Evolutionary conservation across 1,139 yeast species (phyloP).

Genomic region (Blastobotrys ciferrii): DNA sequence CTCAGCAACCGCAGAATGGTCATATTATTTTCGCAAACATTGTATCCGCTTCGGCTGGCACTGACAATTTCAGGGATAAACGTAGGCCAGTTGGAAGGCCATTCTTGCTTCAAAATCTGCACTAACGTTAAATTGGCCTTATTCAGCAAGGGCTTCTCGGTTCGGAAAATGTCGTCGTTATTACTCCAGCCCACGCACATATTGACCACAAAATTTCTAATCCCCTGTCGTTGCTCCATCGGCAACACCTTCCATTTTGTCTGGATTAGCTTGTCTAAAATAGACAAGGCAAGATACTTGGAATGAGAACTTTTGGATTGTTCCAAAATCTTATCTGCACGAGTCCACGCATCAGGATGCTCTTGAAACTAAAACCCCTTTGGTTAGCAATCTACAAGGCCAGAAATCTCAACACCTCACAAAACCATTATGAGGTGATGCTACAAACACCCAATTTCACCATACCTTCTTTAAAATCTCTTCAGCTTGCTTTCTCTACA

Average conservation of each 20-base stretch:
- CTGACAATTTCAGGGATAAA: constrained; percentile 90
- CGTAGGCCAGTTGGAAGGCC: constrained; percentile 99
- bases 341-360: constrained; percentile 93
- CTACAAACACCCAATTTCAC: too few relatives aligned
- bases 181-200: constrained; percentile 93
- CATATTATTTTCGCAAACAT: constrained; percentile 98
- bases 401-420: not conserved
- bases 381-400: constrained; percentile 2
- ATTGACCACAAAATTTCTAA: constrained; percentile 86
- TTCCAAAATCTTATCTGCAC: constrained; percentile 86
- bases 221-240: constrained; percentile 74
- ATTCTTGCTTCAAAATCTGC: constrained; percentile 91
- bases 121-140: constrained; percentile 93
- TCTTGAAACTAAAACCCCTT: constrained; percentile 61
- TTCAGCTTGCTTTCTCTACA: constrained; percentile 74
- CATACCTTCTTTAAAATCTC: constrained; percentile 62
- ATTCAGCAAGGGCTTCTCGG: constrained; percentile 80
- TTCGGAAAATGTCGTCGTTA: constrained; percentile 69
- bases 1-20: constrained; percentile 80
- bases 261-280: constrained; percentile 83
- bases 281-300: constrained; percentile 84
- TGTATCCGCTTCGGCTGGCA: constrained; percentile 80
- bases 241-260: constrained; percentile 95
- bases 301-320: constrained; percentile 77
- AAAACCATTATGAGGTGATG: too few relatives aligned